Percentiles rank a stretch among this genome's conserved stretches.
phyloP scores from a whole-genome alignment of 2,329 filamentous ascomycete species.

The Ambrosiella xylebori region DNA sequence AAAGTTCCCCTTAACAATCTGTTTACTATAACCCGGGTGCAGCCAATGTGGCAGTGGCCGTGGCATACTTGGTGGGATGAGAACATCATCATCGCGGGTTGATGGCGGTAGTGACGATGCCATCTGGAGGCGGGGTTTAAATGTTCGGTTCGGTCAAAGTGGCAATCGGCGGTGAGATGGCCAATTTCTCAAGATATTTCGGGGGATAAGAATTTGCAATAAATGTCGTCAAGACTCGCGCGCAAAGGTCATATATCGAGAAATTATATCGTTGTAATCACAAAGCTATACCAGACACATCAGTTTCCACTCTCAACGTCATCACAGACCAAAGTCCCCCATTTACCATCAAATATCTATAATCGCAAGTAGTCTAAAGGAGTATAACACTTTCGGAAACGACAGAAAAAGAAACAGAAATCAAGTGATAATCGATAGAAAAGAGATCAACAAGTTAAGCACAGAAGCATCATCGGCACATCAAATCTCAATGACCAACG shows the following conservation, averaged over 20 bases:
- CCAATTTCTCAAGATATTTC: background rate
- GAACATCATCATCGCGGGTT: slow-evolving; percentile 9
- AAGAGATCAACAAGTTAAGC: background rate
- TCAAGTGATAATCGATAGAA: background rate
- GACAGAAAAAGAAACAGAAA: background rate
- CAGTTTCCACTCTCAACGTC: background rate
- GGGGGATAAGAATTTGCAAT: background rate
- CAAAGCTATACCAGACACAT: background rate
- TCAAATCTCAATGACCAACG: background rate
- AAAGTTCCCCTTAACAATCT: slow-evolving; percentile 82
- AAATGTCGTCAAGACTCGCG: background rate
- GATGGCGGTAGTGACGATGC: slow-evolving; percentile 6
- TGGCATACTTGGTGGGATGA: slow-evolving; percentile 11
- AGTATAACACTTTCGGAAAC: slow-evolving; percentile 1
- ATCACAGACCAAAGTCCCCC: background rate
- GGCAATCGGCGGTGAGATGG: background rate
- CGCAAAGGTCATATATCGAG: background rate
- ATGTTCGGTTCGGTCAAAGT: no score
- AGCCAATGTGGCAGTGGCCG: slow-evolving; percentile 43
- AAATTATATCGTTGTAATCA: background rate
- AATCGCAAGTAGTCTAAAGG: background rate
- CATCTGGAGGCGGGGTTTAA: background rate
- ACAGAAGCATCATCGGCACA: background rate
- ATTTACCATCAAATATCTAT: background rate
- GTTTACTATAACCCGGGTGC: slow-evolving; percentile 47